Evolutionary conservation across 164 flowering plant genomes (phyloP).

Genomic region (Stephania japonica): DNA sequence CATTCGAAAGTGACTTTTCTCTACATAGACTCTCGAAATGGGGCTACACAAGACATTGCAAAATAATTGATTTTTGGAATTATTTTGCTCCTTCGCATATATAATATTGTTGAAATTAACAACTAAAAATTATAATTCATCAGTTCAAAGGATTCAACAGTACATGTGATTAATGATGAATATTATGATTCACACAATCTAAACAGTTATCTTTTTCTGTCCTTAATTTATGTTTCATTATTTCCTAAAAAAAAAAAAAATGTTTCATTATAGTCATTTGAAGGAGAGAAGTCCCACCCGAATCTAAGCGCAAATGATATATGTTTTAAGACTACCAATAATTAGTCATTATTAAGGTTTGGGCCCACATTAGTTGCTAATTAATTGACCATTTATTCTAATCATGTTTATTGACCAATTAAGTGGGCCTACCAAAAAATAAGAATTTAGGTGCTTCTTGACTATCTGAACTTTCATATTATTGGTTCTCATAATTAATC

Average conservation of each 20-base stretch:
- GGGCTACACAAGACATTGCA: neutral
- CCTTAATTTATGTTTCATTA: neutral
- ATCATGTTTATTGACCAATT: neutral
- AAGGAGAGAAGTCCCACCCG: neutral
- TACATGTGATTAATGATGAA: neutral
- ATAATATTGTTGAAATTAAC: neutral
- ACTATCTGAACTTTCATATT: neutral
- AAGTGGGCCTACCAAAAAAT: neutral
- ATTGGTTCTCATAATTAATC: neutral
- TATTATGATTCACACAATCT: neutral
- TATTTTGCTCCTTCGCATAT: neutral
- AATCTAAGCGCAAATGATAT: slow-evolving; percentile 1
- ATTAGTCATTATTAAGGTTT: neutral
- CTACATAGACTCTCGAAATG: neutral
- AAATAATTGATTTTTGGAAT: neutral
- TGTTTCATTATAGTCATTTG: too few species aligned
- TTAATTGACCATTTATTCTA: neutral
- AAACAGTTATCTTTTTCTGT: neutral
- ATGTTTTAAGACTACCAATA: neutral
- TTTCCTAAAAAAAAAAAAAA: too few species aligned
- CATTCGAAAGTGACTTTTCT: neutral
- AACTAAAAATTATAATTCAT: neutral
- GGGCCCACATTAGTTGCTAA: neutral
- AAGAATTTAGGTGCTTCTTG: neutral
- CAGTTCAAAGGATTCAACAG: neutral